Base-by-base conservation (phyloP, 2,329 filamentous ascomycete species). In the Colletotrichum sp. region DNA sequence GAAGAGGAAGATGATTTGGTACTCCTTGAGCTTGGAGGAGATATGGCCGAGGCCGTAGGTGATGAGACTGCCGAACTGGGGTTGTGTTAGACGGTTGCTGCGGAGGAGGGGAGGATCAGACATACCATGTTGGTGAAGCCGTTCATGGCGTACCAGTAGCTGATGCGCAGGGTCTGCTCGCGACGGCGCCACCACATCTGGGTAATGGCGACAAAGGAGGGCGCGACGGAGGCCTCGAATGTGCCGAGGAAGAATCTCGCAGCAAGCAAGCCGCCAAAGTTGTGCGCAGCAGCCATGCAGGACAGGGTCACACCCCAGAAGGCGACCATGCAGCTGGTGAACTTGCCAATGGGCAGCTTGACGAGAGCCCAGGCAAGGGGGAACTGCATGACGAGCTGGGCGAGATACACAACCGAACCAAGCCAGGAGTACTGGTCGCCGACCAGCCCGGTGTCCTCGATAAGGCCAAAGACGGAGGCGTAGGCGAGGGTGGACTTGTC, bases 401-500 rank as follows among this genome's bases (percentile, higher is more conserved):
- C 90, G n/a, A 92, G 83, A 79, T 90, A 93, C 16, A 93, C 84
- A 67, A 93, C 88, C 3, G 90, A 92, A 0, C 90, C 90, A 0
- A 93, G 87, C 91, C 91, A 93, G 3, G 91, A 92, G 78, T 85
- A 88, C 86, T 93, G 87, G 65, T 90, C 85, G 18, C 90, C 90
- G 10, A 88, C 83, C 2, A 93, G 88, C 55, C 88, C 80, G 0
- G 91, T 89, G 80, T 92, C 90, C 67, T 92, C 85, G 36, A 91
- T 88, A 13, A 94, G 85, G 4, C 92, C 92, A 78, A 93, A 93
- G 13, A 93, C 89, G 0, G 91, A 92, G 4, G 90, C 90, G 79
- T 93, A 93, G 3, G 75, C 65, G 55, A 78, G 75, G 13, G 77
- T 78, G 12, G 77, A 71, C 72, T 78, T 78, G 70, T 78, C 75